phyloP scores from a whole-genome alignment of 331 rosid species.

The Rosa hybrid region DNA sequence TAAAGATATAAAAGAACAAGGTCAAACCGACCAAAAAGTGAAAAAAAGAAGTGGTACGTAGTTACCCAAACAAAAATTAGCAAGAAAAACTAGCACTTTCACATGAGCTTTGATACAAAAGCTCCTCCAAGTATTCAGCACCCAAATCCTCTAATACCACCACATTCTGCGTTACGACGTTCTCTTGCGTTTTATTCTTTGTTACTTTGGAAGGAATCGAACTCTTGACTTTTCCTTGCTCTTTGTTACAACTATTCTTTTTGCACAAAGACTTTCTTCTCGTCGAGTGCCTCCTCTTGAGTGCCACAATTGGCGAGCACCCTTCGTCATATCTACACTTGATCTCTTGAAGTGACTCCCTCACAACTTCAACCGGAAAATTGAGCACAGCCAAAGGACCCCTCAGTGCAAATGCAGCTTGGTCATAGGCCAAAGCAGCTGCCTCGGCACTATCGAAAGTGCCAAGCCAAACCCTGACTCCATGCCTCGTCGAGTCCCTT shows the following conservation, averaged over 20 bases:
- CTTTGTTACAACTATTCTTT: constrained; percentile 3
- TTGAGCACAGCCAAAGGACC: constrained; percentile 55
- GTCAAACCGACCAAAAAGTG: neutral
- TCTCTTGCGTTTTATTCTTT: neutral
- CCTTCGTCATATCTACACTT: constrained; percentile 24
- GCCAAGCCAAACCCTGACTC: constrained; percentile 82
- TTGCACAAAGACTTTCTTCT: constrained; percentile 28
- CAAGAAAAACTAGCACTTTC: neutral
- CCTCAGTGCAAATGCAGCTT: constrained; percentile 69
- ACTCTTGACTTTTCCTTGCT: neutral
- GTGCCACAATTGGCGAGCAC: constrained; percentile 63
- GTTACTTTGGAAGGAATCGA: neutral
- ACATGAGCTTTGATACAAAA: constrained; percentile 48
- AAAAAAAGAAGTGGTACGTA: neutral
- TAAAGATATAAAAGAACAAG: neutral
- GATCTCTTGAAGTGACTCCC: constrained; percentile 54
- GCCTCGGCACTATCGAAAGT: constrained; percentile 66
- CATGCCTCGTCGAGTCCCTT: constrained; percentile 72
- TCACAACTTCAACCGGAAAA: constrained; percentile 52
- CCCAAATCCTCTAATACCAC: constrained; percentile 89
- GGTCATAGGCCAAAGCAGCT: constrained; percentile 80
- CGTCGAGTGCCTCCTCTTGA: constrained; percentile 51
- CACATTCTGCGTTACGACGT: constrained; percentile 28
- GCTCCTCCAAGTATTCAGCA: constrained; percentile 72
- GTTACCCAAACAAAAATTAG: neutral